These are phyloP conservation scores for Porogramme epimiltina DNA, from an alignment of 1,284 basidiomycete species.

Conservation along the genomic window DNA sequence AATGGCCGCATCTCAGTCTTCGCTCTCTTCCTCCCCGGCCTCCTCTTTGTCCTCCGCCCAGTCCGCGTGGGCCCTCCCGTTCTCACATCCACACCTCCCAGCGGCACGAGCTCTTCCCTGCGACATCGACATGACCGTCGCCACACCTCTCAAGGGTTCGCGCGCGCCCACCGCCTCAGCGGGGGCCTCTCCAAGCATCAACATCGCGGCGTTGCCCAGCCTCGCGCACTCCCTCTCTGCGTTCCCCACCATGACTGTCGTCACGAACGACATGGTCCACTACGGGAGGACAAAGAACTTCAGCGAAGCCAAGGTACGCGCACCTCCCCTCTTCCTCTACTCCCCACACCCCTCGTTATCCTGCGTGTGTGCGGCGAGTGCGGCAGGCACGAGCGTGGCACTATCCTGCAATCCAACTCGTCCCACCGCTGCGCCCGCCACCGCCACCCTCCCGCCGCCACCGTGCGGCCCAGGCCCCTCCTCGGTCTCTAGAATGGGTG, in stretches of 20 bases:
- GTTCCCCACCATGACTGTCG: conserved; percentile 34
- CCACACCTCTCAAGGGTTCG: conserved; percentile 2
- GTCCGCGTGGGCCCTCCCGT: conserved; percentile 15
- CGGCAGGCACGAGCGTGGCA: not conserved
- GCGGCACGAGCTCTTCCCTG: not conserved
- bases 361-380: not conserved
- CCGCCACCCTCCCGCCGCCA: conserved; percentile 1
- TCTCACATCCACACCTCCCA: conserved; percentile 13
- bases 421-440: conserved; percentile 1
- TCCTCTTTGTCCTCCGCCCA: conserved; percentile 19
- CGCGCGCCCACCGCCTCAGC: not conserved
- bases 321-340: not conserved
- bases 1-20: conserved; percentile 15
- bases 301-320: conserved; percentile 33
- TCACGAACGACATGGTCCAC: conserved; percentile 36
- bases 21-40: conserved; percentile 14
- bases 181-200: conserved; percentile 2
- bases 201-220: conserved; percentile 33
- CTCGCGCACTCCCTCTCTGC: conserved; percentile 35
- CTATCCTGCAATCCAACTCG: not conserved
- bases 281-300: conserved; percentile 32
- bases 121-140: not conserved
- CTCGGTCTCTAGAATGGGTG: not conserved
- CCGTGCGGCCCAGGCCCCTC: too few species aligned
- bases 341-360: not conserved